Percentiles rank a stretch among this genome's conserved stretches.
Evolutionary conservation across 192 early-diverging fungal genomes (phyloP).

Genomic region (Coemansia sp.): DNA sequence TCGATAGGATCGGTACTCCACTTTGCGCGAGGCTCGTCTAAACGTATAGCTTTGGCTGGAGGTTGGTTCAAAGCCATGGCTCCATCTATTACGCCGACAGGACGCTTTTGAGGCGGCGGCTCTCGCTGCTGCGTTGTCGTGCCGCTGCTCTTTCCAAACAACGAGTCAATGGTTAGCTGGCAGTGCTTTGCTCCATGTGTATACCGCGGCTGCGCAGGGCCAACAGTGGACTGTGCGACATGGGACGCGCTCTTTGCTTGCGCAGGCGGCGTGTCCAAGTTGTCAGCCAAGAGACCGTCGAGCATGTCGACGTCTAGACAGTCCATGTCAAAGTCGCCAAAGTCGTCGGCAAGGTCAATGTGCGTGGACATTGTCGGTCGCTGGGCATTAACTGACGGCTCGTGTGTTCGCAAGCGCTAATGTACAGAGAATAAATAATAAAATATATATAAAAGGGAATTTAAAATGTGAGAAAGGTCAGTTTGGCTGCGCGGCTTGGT

Average conservation of each 20-base stretch:
- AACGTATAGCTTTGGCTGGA: constrained; percentile 13
- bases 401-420: background rate
- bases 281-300: constrained; percentile 35
- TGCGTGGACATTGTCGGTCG: constrained; percentile 1
- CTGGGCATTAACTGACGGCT: background rate
- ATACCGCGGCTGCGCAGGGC: background rate
- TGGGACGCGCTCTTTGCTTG: background rate
- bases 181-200: constrained; percentile 8
- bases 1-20: constrained; percentile 20
- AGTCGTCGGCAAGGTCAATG: constrained; percentile 7
- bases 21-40: background rate
- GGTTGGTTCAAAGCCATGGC: background rate
- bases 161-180: constrained; percentile 39
- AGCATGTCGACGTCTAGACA: constrained; percentile 31
- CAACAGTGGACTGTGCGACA: background rate
- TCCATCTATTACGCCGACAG: background rate
- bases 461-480: background rate
- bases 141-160: constrained; percentile 15
- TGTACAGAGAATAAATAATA: background rate
- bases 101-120: constrained; percentile 5
- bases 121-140: background rate
- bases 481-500: too few species aligned
- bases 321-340: constrained; percentile 36
- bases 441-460: background rate
- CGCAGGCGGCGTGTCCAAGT: constrained; percentile 9